Evolutionary conservation across 768 basidiomycete species (phyloP), one percentile per base, ranked within the genome.

Genomic region (Pleurotus tuoliensis): DNA sequence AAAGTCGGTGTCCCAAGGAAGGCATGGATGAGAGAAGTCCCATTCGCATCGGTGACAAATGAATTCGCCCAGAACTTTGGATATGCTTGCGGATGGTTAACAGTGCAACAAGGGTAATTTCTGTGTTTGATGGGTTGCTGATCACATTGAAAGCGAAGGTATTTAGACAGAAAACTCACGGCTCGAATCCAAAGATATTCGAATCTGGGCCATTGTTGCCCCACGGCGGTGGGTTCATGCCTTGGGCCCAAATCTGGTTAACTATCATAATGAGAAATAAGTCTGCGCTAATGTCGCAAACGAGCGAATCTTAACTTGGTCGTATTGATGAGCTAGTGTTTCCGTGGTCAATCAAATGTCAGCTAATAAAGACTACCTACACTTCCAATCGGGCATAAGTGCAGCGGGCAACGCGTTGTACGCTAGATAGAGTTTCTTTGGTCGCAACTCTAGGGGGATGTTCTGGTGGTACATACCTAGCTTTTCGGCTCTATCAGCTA

Each of bases 101-200:
- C 75, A 1, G 76, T 76, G 56, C 76, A 77, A 57, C 76, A 76
- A 1, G 75, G 73, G 56, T 76, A 76, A 53, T 76, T 77, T 15
- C 74, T 75, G 34, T 12, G 52, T 30, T 4, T 12, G 20, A 5
- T 16, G 27, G 37, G 8, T 40, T 52, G 5, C 15, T 58, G 22
- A 47, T 13, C 9, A 2, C n/a, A 20, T 16, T 22, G 9, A 38
- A 4, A 37, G 4, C 40, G 24, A 11, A 3, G 3, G 22, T n/a
- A 7, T 5, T 5, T 6, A 34, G 0, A 16, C 9, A 16, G 22
- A 49, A 8, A 5, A 65, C 69, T 7, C 56, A 76, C 73, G 75
- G 75, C 59, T 76, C 75, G 50, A 75, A 75, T 1, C 75, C 75
- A 54, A 73, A 77, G 5, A 77, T 71, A 47, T 75, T 77, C 0